These are phyloP conservation scores for Colletotrichum caudatum DNA, from an alignment of 2,329 filamentous ascomycete genomes.

Conservation along the genomic window DNA sequence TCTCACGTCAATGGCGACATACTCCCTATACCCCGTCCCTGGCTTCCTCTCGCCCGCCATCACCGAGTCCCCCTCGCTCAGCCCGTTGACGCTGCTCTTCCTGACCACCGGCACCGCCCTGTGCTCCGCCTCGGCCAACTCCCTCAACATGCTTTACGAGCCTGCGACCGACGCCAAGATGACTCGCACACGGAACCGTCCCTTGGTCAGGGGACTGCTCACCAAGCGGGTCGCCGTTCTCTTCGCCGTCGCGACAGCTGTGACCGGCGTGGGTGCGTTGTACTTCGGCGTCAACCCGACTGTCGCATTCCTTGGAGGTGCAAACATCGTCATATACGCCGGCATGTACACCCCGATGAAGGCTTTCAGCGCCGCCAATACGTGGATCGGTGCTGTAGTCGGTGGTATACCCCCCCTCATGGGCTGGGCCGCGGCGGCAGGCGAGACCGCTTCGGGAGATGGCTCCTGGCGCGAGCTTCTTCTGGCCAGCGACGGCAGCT, in stretches of 20 bases:
- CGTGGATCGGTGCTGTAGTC: conserved; percentile 93
- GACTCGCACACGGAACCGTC: conserved; percentile 91
- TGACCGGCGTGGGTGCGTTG: conserved; percentile 76
- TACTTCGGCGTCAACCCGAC: conserved; percentile 96
- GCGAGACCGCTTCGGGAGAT: conserved; percentile 82
- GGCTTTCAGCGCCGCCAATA: conserved; percentile 86
- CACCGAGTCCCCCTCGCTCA: conserved; percentile 81
- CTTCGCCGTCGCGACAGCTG: conserved; percentile 82
- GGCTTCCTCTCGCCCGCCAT: conserved; percentile 80
- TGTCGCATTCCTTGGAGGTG: conserved; percentile 83
- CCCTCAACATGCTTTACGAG: conserved; percentile 98
- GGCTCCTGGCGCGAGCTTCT: conserved; percentile 84
- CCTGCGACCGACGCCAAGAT: conserved; percentile 90
- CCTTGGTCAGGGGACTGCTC: conserved; percentile 85
- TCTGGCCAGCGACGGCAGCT: conserved; percentile 71
- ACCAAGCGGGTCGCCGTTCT: conserved; percentile 76
- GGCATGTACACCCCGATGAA: conserved; percentile 95
- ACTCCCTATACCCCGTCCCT: conserved; percentile 92
- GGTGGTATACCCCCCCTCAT: conserved; percentile 95
- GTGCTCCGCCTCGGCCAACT: conserved; percentile 91
- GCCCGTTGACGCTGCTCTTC: conserved; percentile 91
- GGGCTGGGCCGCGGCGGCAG: conserved; percentile 97
- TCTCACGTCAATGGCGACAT: conserved; percentile 89
- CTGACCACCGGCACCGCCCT: conserved; percentile 90
- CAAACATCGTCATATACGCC: conserved; percentile 91